Evolutionary conservation across 805 yeast genomes (phyloP), one percentile per base, ranked within the genome.

Genomic region (Metschnikowia cubensis): DNA sequence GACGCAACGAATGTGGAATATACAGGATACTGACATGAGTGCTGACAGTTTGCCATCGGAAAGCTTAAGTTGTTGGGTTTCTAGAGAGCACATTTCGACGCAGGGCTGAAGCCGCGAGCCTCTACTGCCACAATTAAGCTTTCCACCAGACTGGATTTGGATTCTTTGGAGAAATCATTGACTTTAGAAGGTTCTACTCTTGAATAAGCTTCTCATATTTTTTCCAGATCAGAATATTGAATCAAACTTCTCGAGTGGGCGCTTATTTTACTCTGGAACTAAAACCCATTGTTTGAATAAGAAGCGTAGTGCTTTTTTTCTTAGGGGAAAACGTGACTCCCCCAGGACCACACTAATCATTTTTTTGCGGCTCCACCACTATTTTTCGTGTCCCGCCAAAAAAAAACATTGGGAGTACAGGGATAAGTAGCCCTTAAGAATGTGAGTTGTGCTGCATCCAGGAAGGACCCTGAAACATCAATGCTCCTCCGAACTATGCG

Each of bases 1-100:
- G 42, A 39, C 34, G 42, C 42, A 39, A 39, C 34, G 42, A 39
- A 39, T 22, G 34, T 15, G n/a, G 25, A 39, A 39, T 14, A 39
- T 22, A 25, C 32, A 39, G 42, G 34, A 25, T n/a, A 2, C 25
- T 25, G 34, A 39, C 42, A 29, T 25, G 42, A 22, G 17, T 17
- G 20, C 39, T 18, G 39, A 20, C 15, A 38, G 31, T 14, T 38
- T 38, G 41, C 20, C 13, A 38, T 15, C 32, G n/a, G n/a, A 38
- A 38, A 21, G 41, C 32, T 38, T 38, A 20, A 38, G 17, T n/a
- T 22, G 41, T 21, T 20, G 32, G 41, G 15, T 6, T 22, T 38
- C 31, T 29, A n/a, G 32, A n/a, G 32, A 31, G 31, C 31, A n/a
- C 18, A 6, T 22, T 22, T 38, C 32, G 31, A 22, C 41, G 32